A percentile compares a stretch with the other conserved stretches of the same genome.
Evolutionary conservation across 2,329 filamentous ascomycete species (phyloP).

Genomic region (Diaporthe destruens): DNA sequence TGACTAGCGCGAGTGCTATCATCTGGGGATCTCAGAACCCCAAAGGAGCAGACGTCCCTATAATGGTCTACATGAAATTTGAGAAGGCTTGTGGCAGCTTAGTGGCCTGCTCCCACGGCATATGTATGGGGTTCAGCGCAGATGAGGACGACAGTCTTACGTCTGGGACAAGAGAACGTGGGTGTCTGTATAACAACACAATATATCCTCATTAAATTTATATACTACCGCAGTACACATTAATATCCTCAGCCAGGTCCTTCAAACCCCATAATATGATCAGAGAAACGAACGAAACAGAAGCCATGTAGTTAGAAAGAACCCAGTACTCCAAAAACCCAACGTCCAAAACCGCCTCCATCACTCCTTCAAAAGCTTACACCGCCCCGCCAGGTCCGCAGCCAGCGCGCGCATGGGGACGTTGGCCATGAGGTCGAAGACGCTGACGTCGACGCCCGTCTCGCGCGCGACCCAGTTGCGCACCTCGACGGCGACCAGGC

Average conservation of each 20-base stretch:
- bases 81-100: not conserved
- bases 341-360: no score
- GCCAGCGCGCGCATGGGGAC: constrained; percentile 32
- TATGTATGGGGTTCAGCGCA: not conserved
- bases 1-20: not conserved
- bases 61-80: not conserved
- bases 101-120: not conserved
- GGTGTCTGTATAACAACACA: not conserved
- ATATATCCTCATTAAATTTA: no score
- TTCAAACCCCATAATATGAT: no score
- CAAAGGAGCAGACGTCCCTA: not conserved
- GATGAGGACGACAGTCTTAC: not conserved
- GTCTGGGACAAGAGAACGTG: not conserved
- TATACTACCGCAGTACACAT: no score
- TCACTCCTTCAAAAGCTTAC: constrained; percentile 3
- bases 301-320: no score
- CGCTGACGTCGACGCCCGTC: constrained; percentile 8
- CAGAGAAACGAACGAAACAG: no score
- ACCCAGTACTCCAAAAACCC: no score
- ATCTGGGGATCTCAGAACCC: not conserved
- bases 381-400: not conserved
- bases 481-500: constrained; percentile 50
- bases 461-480: constrained; percentile 43
- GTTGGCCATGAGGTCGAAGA: constrained; percentile 37
- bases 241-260: no score